These are phyloP conservation scores for Diaporthe citriasiana DNA, from an alignment of 2,329 filamentous ascomycete genomes.

Conservation along the genomic window DNA sequence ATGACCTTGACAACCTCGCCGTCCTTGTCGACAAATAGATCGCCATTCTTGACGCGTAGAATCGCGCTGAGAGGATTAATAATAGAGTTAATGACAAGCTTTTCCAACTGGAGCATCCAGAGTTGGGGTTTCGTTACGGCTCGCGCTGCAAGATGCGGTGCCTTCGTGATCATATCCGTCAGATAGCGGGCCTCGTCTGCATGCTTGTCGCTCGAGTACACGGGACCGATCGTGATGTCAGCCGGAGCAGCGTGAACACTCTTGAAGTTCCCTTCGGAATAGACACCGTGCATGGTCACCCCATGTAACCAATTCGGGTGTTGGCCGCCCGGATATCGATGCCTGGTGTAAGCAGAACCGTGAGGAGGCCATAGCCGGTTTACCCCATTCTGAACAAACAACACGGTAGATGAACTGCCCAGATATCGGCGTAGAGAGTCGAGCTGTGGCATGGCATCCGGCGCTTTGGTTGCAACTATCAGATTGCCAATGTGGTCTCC, in stretches of 20 bases:
- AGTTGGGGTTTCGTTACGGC: conserved; percentile 59
- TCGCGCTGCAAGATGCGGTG: conserved; percentile 59
- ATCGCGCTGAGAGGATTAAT: conserved; percentile 90
- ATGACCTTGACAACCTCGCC: conserved; percentile 70
- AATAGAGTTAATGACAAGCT: conserved; percentile 83
- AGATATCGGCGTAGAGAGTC: conserved; percentile 73
- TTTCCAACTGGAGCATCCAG: conserved; percentile 82
- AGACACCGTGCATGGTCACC: conserved; percentile 70
- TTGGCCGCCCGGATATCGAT: conserved; percentile 54
- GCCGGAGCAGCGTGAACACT: conserved; percentile 67
- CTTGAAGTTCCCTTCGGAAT: conserved; percentile 63
- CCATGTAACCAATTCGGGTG: conserved; percentile 81
- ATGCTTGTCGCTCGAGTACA: conserved; percentile 51
- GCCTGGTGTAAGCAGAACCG: conserved; percentile 58
- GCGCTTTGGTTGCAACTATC: conserved; percentile 83
- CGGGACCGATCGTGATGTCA: conserved; percentile 62
- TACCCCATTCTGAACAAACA: conserved; percentile 91
- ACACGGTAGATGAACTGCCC: conserved; percentile 76
- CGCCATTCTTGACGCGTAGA: conserved; percentile 83
- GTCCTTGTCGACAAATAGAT: conserved; percentile 72
- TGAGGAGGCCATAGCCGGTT: conserved; percentile 73
- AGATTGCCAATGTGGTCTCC: conserved; percentile 74
- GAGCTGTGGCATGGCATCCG: conserved; percentile 73
- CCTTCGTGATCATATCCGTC: conserved; percentile 56
- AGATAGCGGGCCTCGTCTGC: conserved; percentile 53